These are phyloP conservation scores for Amauroascus verrucosus DNA, from an alignment of 2,329 filamentous ascomycete species.

Conservation along the genomic window DNA sequence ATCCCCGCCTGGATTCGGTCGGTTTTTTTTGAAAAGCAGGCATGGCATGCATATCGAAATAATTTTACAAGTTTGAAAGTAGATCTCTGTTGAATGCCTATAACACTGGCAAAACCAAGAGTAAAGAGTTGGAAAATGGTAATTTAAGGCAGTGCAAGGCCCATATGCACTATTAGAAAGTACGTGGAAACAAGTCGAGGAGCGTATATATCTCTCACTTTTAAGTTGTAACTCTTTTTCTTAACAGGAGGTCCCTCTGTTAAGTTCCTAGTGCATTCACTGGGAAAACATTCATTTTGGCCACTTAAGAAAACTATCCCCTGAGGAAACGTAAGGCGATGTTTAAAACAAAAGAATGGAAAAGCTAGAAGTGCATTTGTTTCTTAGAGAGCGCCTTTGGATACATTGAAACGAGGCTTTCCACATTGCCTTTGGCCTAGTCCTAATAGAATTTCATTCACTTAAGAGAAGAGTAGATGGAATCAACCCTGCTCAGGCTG, in stretches of 20 bases:
- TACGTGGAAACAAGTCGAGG: not conserved
- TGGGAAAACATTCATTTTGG: not conserved
- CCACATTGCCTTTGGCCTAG: not conserved
- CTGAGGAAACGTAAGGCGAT: no score
- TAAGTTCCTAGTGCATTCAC: not conserved
- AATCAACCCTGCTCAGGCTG: not conserved
- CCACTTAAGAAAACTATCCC: not conserved
- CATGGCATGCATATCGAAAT: not conserved
- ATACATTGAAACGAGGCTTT: no score
- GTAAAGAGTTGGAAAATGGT: not conserved
- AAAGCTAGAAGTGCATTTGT: no score
- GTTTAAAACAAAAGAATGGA: not conserved
- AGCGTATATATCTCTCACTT: not conserved
- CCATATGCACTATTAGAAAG: not conserved
- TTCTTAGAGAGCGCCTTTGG: no score
- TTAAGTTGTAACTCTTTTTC: conserved; percentile 2
- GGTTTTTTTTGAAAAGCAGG: not conserved
- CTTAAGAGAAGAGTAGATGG: not conserved
- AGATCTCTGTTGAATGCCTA: not conserved
- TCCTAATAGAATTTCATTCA: not conserved
- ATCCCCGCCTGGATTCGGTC: not conserved
- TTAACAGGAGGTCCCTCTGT: not conserved
- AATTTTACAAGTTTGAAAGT: not conserved
- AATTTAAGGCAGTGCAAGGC: not conserved
- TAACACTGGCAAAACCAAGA: not conserved